Base-by-base conservation (phyloP, 805 yeast species). In the Pichia scutulata region DNA sequence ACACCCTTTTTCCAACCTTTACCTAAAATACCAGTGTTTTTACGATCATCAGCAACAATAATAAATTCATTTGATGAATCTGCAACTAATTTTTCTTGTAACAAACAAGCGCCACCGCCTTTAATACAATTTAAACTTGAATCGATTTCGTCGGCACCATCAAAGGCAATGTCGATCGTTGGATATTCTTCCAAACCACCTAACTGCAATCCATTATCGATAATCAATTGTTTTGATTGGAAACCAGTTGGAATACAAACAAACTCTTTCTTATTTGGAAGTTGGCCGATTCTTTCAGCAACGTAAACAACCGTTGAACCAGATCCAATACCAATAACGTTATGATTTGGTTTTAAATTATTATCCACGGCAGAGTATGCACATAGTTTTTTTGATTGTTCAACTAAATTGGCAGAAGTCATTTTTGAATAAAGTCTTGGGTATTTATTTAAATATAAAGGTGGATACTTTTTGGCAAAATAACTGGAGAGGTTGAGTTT, bases 111-210 rank as follows among this genome's bases (percentile, higher is more conserved):
- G 41, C 99, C 99, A 45, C 99, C 99, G 57, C 99, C 99, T 70
- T 93, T 93, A 66, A 93, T 93, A 60, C 90, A 82, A 64, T 89
- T 87, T 59, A 93, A 74, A 21, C 75, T 64, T 5, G 78, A 64
- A 67, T 92, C 99, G 51, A 90, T 90, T 69, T 93, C 99, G 68
- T 93, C 99, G 2, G 99, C 98, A 43, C 99, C 99, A 67, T 93
- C 99, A 65, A 93, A 93, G 1, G 97, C 96, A 59, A 93, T 81
- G 65, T 93, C 99, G 43, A 93, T 71, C 24, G 76, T 75, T 2
- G 95, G 87, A 55, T 71, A 82, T 71, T 89, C 90, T 61, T 92
- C 97, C 53, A 92, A 79, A 10, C 86, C 74, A 2, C 95, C 96
- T 56, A 90, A 73, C 40, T 68, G 75, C 55, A 93, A 74, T 0